Evolutionary conservation across 345 rosid genomes (phyloP).

Genomic region (Geranium brycei): DNA sequence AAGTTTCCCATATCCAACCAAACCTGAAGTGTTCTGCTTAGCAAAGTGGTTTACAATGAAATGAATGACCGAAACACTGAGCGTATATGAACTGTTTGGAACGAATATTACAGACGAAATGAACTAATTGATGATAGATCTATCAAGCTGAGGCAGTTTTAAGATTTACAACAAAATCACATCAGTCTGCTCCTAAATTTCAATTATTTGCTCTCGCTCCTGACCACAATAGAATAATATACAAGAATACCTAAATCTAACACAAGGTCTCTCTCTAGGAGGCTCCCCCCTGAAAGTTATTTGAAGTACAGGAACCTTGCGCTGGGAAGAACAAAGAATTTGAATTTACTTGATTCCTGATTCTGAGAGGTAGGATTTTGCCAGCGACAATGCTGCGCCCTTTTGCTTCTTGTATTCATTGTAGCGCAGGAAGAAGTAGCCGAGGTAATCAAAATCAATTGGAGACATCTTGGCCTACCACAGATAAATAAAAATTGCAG

Average conservation of each 20-base stretch:
- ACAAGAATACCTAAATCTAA: slow-evolving; percentile 6
- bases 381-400: slow-evolving; percentile 38
- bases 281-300: neutral
- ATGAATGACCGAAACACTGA: too few species aligned
- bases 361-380: slow-evolving; percentile 35
- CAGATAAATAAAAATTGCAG: slow-evolving; percentile 1
- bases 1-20: too few species aligned
- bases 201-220: neutral
- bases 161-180: neutral
- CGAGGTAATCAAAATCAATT: slow-evolving; percentile 66
- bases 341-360: slow-evolving; percentile 10
- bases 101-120: too few species aligned
- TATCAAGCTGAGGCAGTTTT: too few species aligned
- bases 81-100: too few species aligned
- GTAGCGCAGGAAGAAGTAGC: slow-evolving; percentile 77
- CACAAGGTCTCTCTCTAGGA: too few species aligned
- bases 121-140: too few species aligned
- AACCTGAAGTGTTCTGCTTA: too few species aligned
- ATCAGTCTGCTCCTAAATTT: neutral
- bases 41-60: too few species aligned
- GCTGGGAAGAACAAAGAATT: neutral
- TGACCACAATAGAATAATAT: slow-evolving; percentile 8
- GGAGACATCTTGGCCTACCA: slow-evolving; percentile 90
- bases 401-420: slow-evolving; percentile 74
- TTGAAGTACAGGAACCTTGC: slow-evolving; percentile 2